Evolutionary conservation across 768 basidiomycete genomes (phyloP).

Genomic region (Lactarius evosmus): DNA sequence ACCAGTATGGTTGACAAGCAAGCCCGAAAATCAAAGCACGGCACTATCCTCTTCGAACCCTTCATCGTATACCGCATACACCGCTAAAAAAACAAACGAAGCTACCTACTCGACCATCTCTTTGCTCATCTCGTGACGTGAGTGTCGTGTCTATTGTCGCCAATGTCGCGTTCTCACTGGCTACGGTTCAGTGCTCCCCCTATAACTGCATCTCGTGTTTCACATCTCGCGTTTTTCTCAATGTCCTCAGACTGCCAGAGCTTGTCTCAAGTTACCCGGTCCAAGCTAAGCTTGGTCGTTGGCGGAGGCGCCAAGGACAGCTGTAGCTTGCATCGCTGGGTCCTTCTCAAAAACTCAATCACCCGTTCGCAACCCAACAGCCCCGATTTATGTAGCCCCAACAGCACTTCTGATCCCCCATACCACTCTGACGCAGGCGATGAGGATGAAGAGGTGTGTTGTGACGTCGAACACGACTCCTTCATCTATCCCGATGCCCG

Average conservation of each 20-base stretch:
- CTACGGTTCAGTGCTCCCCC: background rate
- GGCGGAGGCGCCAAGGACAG: conserved; percentile 55
- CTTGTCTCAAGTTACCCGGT: conserved; percentile 55
- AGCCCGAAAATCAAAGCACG: conserved; percentile 77
- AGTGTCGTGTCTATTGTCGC: conserved; percentile 7
- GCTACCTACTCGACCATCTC: conserved; percentile 12
- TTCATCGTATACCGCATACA: conserved; percentile 88
- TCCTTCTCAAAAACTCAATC: conserved; percentile 83
- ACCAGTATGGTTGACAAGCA: conserved; percentile 81
- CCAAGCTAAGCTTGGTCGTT: conserved; percentile 60
- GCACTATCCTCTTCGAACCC: conserved; percentile 83
- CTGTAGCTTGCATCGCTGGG: conserved; percentile 81
- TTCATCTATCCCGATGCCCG: conserved; percentile 82
- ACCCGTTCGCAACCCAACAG: conserved; percentile 49
- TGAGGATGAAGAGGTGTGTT: conserved; percentile 48
- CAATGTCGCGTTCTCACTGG: conserved; percentile 8
- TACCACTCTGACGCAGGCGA: conserved; percentile 44
- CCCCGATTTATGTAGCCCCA: conserved; percentile 33
- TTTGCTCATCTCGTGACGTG: conserved; percentile 24
- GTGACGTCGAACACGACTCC: conserved; percentile 50
- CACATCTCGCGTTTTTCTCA: conserved; percentile 33
- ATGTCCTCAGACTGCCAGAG: conserved; percentile 47
- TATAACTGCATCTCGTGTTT: conserved; percentile 17
- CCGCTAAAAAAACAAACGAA: conserved; percentile 42
- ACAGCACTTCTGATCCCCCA: conserved; percentile 32